Conservation (phyloP, 495 filamentous ascomycete genomes). For the Diplogelasinospora grovesii region DNA sequence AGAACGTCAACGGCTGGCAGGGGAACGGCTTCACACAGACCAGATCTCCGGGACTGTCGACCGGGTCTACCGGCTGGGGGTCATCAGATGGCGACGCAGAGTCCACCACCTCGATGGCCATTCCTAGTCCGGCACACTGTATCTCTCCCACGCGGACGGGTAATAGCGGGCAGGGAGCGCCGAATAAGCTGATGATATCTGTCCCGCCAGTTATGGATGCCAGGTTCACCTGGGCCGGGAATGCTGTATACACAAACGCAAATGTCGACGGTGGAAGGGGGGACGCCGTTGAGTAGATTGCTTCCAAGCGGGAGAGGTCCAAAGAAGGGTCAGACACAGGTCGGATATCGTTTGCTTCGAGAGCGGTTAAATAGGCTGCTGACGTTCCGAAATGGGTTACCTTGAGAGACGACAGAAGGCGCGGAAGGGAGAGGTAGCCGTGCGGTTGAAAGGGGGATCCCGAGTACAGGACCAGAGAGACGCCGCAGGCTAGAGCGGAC, state of each 20-base stretch:
- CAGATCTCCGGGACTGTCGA: constrained; percentile 76
- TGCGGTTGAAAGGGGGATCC: constrained; percentile 73
- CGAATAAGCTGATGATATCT: constrained; percentile 92
- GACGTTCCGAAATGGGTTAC: constrained; percentile 92
- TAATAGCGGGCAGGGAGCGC: constrained; percentile 74
- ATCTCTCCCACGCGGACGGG: constrained; percentile 86
- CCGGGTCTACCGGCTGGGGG: constrained; percentile 35
- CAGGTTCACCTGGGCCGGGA: constrained; percentile 68
- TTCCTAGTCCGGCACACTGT: constrained; percentile 82
- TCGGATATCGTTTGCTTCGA: constrained; percentile 71
- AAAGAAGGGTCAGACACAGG: constrained; percentile 49
- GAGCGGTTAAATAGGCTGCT: constrained; percentile 83
- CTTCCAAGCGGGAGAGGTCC: constrained; percentile 53
- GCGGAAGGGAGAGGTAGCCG: constrained; percentile 35
- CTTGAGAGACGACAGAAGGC: constrained; percentile 34
- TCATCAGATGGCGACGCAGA: constrained; percentile 37
- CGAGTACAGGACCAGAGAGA: constrained; percentile 79
- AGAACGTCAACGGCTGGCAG: constrained; percentile 85
- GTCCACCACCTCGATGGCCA: constrained; percentile 78
- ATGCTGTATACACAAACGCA: constrained; percentile 74
- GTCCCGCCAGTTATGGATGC: constrained; percentile 85
- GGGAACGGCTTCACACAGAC: constrained; percentile 85
- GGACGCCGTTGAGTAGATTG: constrained; percentile 90
- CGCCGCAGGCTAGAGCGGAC: constrained; percentile 69
- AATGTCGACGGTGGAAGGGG: constrained; percentile 91